Percentiles rank a stretch among this genome's conserved stretches.
These are phyloP conservation scores for Nakataea oryzae DNA, from an alignment of 2,329 filamentous ascomycete genomes.

Conservation along the genomic window DNA sequence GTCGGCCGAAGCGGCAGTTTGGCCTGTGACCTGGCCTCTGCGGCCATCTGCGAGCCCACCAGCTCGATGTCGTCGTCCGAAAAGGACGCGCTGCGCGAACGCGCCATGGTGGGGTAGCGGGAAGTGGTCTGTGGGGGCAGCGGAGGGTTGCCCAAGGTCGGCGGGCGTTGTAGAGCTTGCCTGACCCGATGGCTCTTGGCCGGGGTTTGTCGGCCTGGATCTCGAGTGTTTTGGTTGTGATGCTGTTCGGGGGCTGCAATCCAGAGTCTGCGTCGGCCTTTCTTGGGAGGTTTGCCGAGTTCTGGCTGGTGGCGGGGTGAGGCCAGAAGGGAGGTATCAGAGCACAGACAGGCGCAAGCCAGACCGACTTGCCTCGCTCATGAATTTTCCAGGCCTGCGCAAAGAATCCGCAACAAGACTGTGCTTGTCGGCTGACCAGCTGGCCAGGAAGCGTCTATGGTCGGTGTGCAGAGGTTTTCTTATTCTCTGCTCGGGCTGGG, in stretches of 20 bases:
- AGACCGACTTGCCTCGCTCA: background rate
- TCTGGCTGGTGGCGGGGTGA: too few species aligned
- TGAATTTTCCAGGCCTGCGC: background rate
- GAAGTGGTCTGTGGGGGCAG: slow-evolving; percentile 5
- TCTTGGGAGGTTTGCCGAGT: slow-evolving; percentile 5
- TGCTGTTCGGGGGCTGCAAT: slow-evolving; percentile 16
- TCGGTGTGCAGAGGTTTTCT: background rate
- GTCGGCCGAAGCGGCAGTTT: slow-evolving; percentile 31
- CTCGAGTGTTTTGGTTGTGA: slow-evolving; percentile 7
- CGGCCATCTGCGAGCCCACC: slow-evolving; percentile 18
- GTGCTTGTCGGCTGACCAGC: too few species aligned
- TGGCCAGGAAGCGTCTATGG: background rate
- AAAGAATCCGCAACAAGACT: background rate
- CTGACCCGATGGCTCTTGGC: slow-evolving; percentile 6
- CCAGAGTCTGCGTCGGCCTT: slow-evolving; percentile 15
- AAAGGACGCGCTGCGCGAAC: slow-evolving; percentile 19
- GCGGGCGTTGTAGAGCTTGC: slow-evolving; percentile 14
- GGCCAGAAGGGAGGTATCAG: background rate
- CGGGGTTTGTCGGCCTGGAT: background rate
- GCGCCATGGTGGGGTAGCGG: slow-evolving; percentile 11
- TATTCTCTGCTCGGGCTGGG: background rate
- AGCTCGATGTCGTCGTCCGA: slow-evolving; percentile 24
- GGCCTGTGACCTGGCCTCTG: slow-evolving; percentile 20
- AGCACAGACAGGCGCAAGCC: background rate
- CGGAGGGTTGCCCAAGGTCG: slow-evolving; percentile 12